A percentile compares a stretch with the other conserved stretches of the same genome.
phyloP scores from a whole-genome alignment of 1,284 basidiomycete genomes.

The Leccinum fuscescens region DNA sequence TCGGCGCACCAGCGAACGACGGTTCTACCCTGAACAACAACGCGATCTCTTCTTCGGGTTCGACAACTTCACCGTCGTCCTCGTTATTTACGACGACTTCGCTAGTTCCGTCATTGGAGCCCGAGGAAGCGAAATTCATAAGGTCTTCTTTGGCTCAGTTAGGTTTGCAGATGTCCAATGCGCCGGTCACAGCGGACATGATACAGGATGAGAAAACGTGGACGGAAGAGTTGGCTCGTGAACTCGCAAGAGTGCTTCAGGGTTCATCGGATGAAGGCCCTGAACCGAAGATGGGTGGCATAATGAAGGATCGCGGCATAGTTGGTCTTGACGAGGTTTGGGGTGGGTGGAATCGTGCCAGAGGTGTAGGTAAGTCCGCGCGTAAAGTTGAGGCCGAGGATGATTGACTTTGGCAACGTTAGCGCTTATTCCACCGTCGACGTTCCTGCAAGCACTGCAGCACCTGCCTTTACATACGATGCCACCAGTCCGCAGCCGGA shows the following conservation, averaged over 20 bases:
- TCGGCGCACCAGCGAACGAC: constrained; percentile 53
- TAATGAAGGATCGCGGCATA: constrained; percentile 74
- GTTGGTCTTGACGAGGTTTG: constrained; percentile 93
- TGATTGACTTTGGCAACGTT: constrained; percentile 3
- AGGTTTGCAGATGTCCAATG: constrained; percentile 73
- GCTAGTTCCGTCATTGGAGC: constrained; percentile 44
- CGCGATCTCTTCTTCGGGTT: constrained; percentile 10
- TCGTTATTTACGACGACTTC: constrained; percentile 28
- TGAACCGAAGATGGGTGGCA: constrained; percentile 37
- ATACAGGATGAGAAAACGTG: constrained; percentile 81
- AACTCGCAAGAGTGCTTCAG: constrained; percentile 77
- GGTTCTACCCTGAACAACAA: constrained; percentile 14
- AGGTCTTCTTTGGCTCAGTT: constrained; percentile 86
- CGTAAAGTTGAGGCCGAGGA: neutral
- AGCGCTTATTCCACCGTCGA: constrained; percentile 88
- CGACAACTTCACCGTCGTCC: constrained; percentile 16
- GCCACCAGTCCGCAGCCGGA: constrained; percentile 68
- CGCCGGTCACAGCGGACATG: constrained; percentile 91
- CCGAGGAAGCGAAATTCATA: constrained; percentile 84
- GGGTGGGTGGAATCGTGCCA: constrained; percentile 95
- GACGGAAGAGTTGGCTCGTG: constrained; percentile 79
- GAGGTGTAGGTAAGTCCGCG: constrained; percentile 79
- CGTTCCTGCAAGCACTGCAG: constrained; percentile 72
- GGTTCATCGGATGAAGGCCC: constrained; percentile 34
- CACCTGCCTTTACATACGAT: constrained; percentile 66